These are phyloP conservation scores for Saccharomycopsis guyanensis DNA, from an alignment of 805 yeast species.

Conservation along the genomic window DNA sequence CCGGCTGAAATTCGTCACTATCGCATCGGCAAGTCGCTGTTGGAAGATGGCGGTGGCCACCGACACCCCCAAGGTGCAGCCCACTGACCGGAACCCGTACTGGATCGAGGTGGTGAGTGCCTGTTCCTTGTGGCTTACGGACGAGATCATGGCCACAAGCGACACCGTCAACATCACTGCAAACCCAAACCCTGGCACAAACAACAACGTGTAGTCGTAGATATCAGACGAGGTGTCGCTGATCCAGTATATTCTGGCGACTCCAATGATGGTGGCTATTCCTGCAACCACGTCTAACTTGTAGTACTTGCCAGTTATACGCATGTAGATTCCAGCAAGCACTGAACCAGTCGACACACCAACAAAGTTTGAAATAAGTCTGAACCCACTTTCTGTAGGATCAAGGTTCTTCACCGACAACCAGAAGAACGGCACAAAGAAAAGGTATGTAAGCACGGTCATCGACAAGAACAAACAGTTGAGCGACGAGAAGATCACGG, in stretches of 20 bases:
- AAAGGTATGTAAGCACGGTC: constrained; percentile 55
- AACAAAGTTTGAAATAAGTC: constrained; percentile 52
- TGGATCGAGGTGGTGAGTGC: constrained; percentile 87
- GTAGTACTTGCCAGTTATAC: constrained; percentile 57
- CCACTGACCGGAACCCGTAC: constrained; percentile 80
- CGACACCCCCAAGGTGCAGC: constrained; percentile 78
- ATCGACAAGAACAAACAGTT: constrained; percentile 67
- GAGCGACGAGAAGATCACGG: constrained; percentile 57
- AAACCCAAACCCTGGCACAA: constrained; percentile 58
- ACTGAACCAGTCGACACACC: constrained; percentile 65
- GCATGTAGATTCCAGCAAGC: constrained; percentile 60
- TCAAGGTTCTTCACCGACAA: constrained; percentile 44
- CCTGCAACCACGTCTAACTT: constrained; percentile 37
- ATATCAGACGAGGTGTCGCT: constrained; percentile 26
- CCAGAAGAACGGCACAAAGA: constrained; percentile 64
- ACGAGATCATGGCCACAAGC: constrained; percentile 64
- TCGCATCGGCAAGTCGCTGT: constrained; percentile 29
- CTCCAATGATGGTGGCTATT: constrained; percentile 40
- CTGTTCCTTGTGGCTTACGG: constrained; percentile 61
- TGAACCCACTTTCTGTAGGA: constrained; percentile 50
- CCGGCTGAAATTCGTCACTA: constrained; percentile 1
- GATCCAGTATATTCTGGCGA: constrained; percentile 28
- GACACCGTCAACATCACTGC: constrained; percentile 65
- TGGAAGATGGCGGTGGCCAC: constrained; percentile 62
- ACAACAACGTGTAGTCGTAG: constrained; percentile 37